Evolutionary conservation across 768 basidiomycete species (phyloP).

Genomic region (Megacollybia marginata): DNA sequence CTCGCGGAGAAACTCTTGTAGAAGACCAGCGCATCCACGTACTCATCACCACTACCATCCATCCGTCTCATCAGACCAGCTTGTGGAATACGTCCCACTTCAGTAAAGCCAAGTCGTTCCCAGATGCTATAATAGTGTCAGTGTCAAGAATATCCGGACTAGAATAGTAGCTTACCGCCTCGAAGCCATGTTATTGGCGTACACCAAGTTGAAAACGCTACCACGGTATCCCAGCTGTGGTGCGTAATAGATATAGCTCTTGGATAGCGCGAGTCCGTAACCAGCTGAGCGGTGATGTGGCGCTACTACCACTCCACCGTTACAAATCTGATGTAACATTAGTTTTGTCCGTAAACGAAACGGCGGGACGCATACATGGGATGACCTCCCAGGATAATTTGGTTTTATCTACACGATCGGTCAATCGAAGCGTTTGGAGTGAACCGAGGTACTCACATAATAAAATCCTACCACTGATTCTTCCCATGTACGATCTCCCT

Average conservation of each 20-base stretch:
- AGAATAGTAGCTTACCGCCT: conserved; percentile 36
- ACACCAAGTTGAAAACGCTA: conserved; percentile 89
- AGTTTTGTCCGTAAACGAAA: no score
- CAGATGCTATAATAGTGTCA: conserved; percentile 46
- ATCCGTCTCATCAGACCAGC: conserved; percentile 63
- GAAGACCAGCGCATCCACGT: conserved; percentile 80
- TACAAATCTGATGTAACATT: conserved; percentile 55
- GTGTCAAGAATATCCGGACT: no score
- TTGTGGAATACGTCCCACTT: conserved; percentile 68
- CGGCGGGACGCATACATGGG: conserved; percentile 56
- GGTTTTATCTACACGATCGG: conserved; percentile 52
- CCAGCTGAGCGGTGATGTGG: conserved; percentile 52
- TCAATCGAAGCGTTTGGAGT: no score
- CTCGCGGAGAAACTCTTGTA: conserved; percentile 65
- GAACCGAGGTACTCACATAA: no score
- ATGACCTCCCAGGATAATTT: conserved; percentile 86
- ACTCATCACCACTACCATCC: conserved; percentile 76
- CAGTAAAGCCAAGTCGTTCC: conserved; percentile 76
- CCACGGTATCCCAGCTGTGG: conserved; percentile 70
- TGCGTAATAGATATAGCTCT: conserved; percentile 74
- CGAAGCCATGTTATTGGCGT: conserved; percentile 74
- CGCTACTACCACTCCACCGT: conserved; percentile 82
- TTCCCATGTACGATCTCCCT: no score
- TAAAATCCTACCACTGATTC: no score
- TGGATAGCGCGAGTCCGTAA: conserved; percentile 68